Conservation (phyloP, 805 yeast species). For the Sungouiozyma ichnusensis region DNA sequence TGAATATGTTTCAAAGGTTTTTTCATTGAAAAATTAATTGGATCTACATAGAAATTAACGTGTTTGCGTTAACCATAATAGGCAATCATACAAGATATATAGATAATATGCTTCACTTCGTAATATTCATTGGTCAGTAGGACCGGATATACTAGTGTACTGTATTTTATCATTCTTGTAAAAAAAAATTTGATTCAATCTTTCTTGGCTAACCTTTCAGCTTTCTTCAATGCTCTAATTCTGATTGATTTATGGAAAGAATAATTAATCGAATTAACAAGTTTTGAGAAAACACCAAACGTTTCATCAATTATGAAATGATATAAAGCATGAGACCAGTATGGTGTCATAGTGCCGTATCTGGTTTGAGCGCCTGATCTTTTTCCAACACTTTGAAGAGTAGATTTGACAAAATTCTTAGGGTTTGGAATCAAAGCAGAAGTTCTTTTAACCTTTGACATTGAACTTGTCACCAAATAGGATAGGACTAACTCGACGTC, state of each 20-base stretch:
- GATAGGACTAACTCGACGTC: slow-evolving; percentile 84
- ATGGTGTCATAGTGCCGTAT: slow-evolving; percentile 79
- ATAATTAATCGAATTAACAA: slow-evolving; percentile 60
- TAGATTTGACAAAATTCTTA: slow-evolving; percentile 61
- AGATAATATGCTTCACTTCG: no score
- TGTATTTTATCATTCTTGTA: background rate
- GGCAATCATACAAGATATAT: background rate
- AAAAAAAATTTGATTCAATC: no score
- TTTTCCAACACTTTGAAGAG: slow-evolving; percentile 63
- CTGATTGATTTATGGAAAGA: slow-evolving; percentile 75
- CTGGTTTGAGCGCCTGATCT: slow-evolving; percentile 91
- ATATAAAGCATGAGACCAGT: slow-evolving; percentile 87
- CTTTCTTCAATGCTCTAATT: slow-evolving; percentile 67
- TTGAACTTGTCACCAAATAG: slow-evolving; percentile 85
- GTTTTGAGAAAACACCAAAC: slow-evolving; percentile 68
- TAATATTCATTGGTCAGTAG: no score
- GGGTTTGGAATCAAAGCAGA: slow-evolving; percentile 76
- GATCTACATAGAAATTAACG: background rate
- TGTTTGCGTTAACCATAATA: background rate
- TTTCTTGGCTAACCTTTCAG: slow-evolving; percentile 24
- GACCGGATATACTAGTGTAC: no score
- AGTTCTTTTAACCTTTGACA: slow-evolving; percentile 84
- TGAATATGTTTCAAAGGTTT: no score
- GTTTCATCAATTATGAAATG: slow-evolving; percentile 71
- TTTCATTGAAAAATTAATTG: background rate